Percentiles rank a stretch among this genome's conserved stretches.
phyloP scores from a whole-genome alignment of 2,329 filamentous ascomycete species.

The Talaromyces sp. region DNA sequence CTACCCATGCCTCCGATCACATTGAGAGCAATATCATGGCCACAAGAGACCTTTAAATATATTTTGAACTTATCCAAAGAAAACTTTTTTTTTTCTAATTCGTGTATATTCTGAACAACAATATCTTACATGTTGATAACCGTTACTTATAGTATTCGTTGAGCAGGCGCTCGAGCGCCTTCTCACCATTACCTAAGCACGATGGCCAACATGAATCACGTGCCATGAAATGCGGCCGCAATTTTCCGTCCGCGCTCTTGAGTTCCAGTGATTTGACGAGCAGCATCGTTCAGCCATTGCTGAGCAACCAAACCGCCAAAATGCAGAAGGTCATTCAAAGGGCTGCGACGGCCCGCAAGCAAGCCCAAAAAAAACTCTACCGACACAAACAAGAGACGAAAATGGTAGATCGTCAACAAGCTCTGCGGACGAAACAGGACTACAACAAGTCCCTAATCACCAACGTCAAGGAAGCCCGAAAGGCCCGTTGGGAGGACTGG shows the following conservation, averaged over 20 bases:
- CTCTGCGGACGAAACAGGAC: conserved; percentile 32
- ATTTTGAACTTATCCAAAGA: too few relatives aligned
- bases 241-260: conserved; percentile 28
- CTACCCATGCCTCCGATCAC: too few relatives aligned
- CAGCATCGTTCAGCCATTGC: conserved; percentile 34
- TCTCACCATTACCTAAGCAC: conserved; percentile 1
- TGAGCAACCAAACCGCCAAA: conserved; percentile 31
- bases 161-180: too few relatives aligned
- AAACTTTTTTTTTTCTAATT: too few relatives aligned
- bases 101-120: too few relatives aligned
- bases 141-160: too few relatives aligned
- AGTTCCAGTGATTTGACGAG: conserved; percentile 17
- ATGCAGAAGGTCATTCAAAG: conserved; percentile 75
- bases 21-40: too few relatives aligned
- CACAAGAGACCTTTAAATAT: too few relatives aligned
- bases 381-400: conserved; percentile 47
- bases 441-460: conserved; percentile 38
- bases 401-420: conserved; percentile 38
- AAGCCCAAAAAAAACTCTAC: conserved; percentile 53
- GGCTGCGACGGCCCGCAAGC: conserved; percentile 67
- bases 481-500: conserved; percentile 73
- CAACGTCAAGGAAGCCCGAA: conserved; percentile 53
- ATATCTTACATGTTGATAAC: too few relatives aligned
- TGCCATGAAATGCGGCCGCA: conserved; percentile 24
- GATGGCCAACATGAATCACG: conserved; percentile 9